Evolutionary conservation across 495 filamentous ascomycete genomes (phyloP), one percentile per base, ranked within the genome.

Genomic region (Annulohypoxylon moriforme): DNA sequence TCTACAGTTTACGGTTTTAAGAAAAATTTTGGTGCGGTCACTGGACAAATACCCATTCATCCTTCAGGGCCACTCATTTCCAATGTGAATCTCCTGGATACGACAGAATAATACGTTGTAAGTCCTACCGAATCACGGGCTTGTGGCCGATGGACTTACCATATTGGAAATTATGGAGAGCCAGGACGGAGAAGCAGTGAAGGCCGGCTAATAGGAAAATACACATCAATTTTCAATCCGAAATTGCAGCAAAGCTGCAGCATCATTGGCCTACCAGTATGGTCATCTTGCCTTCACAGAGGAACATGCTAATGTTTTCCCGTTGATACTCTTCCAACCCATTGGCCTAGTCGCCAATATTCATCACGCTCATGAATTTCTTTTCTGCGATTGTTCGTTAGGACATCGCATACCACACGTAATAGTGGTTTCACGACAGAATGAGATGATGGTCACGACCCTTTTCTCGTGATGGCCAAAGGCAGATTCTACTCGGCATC

Each of bases 1-100:
- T 22, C 29, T 20, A 57, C 33, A 38, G 56, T 53, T 27, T 56
- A 46, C 24, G 47, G 49, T 53, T 50, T 56, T 31, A 55, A 10
- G 31, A 49, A 27, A 50, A 52, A 61, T 67, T 50, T 73, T 73
- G 71, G 66, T 62, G 16, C 44, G 38, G 64, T 67, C 52, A 67
- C 61, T 14, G 62, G 36, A 60, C 47, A 59, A 29, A 50, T 47
- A 31, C 16, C 29, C 49, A 27, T 57, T 52, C 57, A 20, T 29
- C 22, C 4, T 63, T 46, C 33, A 14, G 57, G 50, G 16, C 22
- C 22, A 29, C 50, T 27, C 40, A 59, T 57, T 65, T 59, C 31
- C 42, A 38, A 46, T 47, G 50, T 34, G 58, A 36, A 55, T 38
- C 24, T 66, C 66, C 71, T 73, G 71, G 71, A 73, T 73, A 73